Evolutionary conservation across 306 rosid genomes (phyloP).

Genomic region (Quercus parvula): DNA sequence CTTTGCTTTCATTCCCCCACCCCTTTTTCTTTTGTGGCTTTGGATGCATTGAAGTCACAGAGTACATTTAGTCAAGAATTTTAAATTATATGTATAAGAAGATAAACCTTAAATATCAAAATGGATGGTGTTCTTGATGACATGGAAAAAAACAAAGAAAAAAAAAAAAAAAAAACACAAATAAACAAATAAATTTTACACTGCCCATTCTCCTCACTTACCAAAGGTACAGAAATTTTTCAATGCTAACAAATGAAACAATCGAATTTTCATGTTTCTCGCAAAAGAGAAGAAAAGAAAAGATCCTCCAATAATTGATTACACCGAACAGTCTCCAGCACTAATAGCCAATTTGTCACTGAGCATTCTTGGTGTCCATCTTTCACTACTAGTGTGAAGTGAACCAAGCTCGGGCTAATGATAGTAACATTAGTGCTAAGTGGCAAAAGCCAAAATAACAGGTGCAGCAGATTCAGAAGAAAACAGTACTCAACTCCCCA

Average conservation of each 20-base stretch:
- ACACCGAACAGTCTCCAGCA: neutral
- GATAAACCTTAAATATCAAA: neutral
- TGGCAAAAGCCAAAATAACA: neutral
- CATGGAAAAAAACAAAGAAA: neutral
- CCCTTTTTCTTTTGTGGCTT: too few species aligned
- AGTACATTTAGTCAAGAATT: neutral
- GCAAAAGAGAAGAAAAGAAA: neutral
- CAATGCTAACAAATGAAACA: too few species aligned
- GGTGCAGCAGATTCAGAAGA: neutral
- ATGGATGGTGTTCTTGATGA: neutral
- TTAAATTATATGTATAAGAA: neutral
- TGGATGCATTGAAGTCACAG: too few species aligned
- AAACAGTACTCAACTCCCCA: neutral
- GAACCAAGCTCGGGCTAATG: neutral
- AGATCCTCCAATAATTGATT: neutral
- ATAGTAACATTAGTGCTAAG: neutral
- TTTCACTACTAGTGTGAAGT: neutral
- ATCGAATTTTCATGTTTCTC: neutral
- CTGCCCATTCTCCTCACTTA: too few species aligned
- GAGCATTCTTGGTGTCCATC: neutral
- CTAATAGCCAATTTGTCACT: neutral
- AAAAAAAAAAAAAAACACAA: neutral
- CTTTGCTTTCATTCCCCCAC: too few species aligned
- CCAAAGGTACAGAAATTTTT: too few species aligned
- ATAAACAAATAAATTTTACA: neutral